Base-by-base conservation (phyloP, 148 eudicot species). In the Camellia granthamiana region DNA sequence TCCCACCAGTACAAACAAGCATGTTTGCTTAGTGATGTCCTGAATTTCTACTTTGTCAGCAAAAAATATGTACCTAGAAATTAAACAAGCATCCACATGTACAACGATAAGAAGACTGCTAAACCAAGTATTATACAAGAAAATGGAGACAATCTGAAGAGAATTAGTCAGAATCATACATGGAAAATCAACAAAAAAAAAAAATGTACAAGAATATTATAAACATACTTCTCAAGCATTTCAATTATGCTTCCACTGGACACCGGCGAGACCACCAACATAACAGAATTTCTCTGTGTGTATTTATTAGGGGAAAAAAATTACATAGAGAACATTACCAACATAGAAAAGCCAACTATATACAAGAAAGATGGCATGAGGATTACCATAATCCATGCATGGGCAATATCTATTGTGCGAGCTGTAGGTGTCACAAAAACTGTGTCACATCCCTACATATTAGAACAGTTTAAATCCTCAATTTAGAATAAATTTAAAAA, bases 401-500 rank as follows among this genome's bases (percentile, higher is more conserved):
- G 88, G 13, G 90, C 88, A 78, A 91, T 81, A 82, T 90, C 94
- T 76, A 91, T 90, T 19, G 94, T 90, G 60, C 94, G 90, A 76
- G 94, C 91, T 11, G 94, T 91, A 74, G 94, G 89, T 74, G 94
- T 91, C 84, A 91, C 94, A 81, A 91, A 91, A 41, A 90, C 92
- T 44, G 92, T 91, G 76, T 91, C 94, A 80, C 92, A 87, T 71
- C 94, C 94, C 94, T 91, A 79, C 83, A 89, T 75, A 65, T 67
- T 70, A 79, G 52, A 77, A 62, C 74, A 16, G 38, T 63, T 47
- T 63, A 63, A 38, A 61, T 10, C 7, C 54, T 54, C 58, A 41
- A 42, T 21, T 61, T 65, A 75, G 47, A 68, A 42, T 44, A 72
- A 69, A 74, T 2, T 30, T 3, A 23, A 13, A 64, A 54, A n/a